A percentile compares a stretch with the other conserved stretches of the same genome.
Evolutionary conservation across 768 basidiomycete species (phyloP).

Genomic region (Rhodosporidiobolus odoratus): DNA sequence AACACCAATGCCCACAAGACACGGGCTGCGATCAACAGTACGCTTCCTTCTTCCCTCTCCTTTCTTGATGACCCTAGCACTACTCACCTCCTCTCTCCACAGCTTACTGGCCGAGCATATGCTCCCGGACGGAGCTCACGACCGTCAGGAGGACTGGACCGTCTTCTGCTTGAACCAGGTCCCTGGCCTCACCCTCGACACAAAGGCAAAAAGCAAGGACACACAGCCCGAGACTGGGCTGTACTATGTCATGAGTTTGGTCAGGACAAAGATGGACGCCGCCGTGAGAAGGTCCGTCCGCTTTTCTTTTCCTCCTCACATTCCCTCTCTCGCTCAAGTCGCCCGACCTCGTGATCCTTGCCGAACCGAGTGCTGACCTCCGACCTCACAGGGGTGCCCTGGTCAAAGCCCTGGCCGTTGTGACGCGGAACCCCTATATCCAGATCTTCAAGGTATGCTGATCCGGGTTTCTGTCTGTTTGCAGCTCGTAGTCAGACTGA

Average conservation of each 20-base stretch:
- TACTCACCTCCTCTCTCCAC: background rate
- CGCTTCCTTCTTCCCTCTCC: constrained; percentile 40
- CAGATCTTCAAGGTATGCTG: constrained; percentile 81
- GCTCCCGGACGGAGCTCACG: constrained; percentile 97
- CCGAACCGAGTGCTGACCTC: constrained; percentile 9
- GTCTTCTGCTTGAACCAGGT: constrained; percentile 97
- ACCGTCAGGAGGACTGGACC: constrained; percentile 93
- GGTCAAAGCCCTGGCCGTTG: constrained; percentile 90
- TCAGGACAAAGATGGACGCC: constrained; percentile 86
- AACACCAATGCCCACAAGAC: constrained; percentile 92
- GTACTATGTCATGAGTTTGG: constrained; percentile 82
- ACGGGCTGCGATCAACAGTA: constrained; percentile 92
- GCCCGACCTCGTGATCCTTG: background rate
- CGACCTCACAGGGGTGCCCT: constrained; percentile 70
- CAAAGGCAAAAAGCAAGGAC: constrained; percentile 51
- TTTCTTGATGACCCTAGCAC: background rate
- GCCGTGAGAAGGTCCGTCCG: constrained; percentile 63
- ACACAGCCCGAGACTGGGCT: constrained; percentile 53
- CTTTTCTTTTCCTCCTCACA: background rate
- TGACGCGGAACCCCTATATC: constrained; percentile 86
- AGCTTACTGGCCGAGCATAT: constrained; percentile 93
- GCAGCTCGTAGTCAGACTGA: no score
- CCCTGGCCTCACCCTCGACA: constrained; percentile 69
- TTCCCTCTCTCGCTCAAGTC: no score
- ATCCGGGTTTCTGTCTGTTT: background rate